Evolutionary conservation across 495 filamentous ascomycete species (phyloP), one percentile per base, ranked within the genome.

Genomic region (Penicillium salamii): DNA sequence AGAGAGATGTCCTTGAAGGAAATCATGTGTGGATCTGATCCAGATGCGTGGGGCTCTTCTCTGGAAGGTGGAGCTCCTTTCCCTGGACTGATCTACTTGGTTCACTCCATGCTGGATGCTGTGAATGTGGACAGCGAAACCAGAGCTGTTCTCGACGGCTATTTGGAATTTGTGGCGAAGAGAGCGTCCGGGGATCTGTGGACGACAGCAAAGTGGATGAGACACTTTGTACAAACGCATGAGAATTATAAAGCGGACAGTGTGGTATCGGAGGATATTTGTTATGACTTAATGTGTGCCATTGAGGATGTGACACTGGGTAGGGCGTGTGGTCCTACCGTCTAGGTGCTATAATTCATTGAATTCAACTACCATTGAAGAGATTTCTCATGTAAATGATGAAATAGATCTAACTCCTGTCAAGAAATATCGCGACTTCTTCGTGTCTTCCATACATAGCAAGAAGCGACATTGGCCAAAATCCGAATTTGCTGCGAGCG

Each of bases 151-250:
- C 82, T 3, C 74, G 78, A 14, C 95, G 95, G 59, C 75, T 96
- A 11, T 78, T 81, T 29, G 72, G 95, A 42, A 90, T 96, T 59
- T 76, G 82, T 37, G 85, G 84, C 69, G 72, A 32, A 32, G 12
- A 32, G 90, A 19, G 90, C 90, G 3, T 81, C 79, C 53, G 90
- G 90, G 9, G 78, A 77, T 62, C 71, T 90, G 17, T 89, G 86
- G 79, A 95, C 90, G 3, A 83, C 82, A 2, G 87, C 90, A 21
- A 83, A 79, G 57, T 95, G 90, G 90, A 90, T 95, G 35, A 61
- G 90, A 17, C 65, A 86, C 32, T 92, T 89, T 69, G 87, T 95
- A 0, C 66, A 68, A 11, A 61, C 50, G 12, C 89, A 95, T 61
- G 65, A 74, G 19, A 78, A 70, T 23, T 96, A 96, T 58, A 62